Percentiles rank a stretch among this genome's conserved stretches.
Evolutionary conservation across 163 green algal genomes (phyloP).

Genomic region (Coccomyxa subellipsoidea): DNA sequence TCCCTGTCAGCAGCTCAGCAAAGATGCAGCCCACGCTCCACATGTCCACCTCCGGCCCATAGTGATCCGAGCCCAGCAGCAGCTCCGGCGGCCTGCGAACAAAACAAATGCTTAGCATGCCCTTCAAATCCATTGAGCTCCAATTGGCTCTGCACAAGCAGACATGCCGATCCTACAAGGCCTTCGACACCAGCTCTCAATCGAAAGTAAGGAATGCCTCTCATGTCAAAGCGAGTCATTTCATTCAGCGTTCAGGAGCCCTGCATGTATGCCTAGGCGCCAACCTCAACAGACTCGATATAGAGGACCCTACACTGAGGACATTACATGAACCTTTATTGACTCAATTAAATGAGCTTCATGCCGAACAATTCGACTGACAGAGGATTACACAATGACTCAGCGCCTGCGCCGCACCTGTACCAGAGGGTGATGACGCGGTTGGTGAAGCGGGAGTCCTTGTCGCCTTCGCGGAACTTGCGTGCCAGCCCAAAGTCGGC

Average conservation of each 20-base stretch:
- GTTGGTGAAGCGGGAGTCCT: conserved; percentile 80
- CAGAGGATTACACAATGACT: not conserved
- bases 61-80: conserved; percentile 76
- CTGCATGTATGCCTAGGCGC: no score
- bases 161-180: no score
- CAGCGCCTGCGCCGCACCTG: conserved; percentile 52
- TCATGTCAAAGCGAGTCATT: no score
- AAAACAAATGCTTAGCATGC: not conserved
- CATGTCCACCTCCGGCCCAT: conserved; percentile 91
- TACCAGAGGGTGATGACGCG: conserved; percentile 97
- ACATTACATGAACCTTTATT: no score
- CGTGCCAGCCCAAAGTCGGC: conserved; percentile 96
- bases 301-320: no score
- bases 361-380: no score
- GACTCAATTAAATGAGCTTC: no score
- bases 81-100: conserved; percentile 83
- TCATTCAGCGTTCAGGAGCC: no score
- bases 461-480: conserved; percentile 57
- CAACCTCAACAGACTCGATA: no score
- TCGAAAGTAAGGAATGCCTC: no score
- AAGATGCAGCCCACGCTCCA: conserved; percentile 98
- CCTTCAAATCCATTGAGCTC: not conserved
- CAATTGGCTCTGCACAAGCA: no score
- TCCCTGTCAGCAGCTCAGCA: conserved; percentile 84
- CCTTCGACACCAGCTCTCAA: no score